Percentiles rank a stretch among this genome's conserved stretches.
These are phyloP conservation scores for Rhodocollybia butyracea DNA, from an alignment of 768 basidiomycete species.

Conservation along the genomic window DNA sequence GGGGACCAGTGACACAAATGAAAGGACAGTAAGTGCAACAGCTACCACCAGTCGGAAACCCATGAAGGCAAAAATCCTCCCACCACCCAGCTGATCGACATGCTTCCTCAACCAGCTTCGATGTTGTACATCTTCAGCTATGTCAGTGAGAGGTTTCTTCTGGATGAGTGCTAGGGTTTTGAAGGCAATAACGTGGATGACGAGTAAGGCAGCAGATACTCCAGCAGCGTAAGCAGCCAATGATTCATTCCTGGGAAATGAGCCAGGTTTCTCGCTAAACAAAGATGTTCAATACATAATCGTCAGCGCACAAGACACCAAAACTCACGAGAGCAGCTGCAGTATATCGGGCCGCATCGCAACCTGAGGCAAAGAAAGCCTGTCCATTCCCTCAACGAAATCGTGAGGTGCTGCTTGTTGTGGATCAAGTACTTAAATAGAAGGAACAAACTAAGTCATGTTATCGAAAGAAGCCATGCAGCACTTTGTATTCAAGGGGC, in stretches of 20 bases:
- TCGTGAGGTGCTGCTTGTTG: no score
- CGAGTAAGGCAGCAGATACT: not conserved
- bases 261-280: not conserved
- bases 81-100: not conserved
- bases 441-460: no score
- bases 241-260: not conserved
- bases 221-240: not conserved
- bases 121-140: not conserved
- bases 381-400: no score
- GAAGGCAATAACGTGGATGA: not conserved
- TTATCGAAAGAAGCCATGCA: no score
- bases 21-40: not conserved
- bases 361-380: no score
- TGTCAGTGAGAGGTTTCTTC: not conserved
- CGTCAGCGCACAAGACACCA: not conserved
- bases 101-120: not conserved
- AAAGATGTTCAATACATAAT: no score
- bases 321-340: not conserved
- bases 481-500: no score
- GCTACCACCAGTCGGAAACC: not conserved
- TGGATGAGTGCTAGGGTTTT: not conserved
- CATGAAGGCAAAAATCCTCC: not conserved
- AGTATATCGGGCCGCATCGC: no score
- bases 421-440: no score
- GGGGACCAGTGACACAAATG: not conserved